Base-by-base conservation (phyloP, 1,139 yeast species). In the Suhomyces wounanorum region DNA sequence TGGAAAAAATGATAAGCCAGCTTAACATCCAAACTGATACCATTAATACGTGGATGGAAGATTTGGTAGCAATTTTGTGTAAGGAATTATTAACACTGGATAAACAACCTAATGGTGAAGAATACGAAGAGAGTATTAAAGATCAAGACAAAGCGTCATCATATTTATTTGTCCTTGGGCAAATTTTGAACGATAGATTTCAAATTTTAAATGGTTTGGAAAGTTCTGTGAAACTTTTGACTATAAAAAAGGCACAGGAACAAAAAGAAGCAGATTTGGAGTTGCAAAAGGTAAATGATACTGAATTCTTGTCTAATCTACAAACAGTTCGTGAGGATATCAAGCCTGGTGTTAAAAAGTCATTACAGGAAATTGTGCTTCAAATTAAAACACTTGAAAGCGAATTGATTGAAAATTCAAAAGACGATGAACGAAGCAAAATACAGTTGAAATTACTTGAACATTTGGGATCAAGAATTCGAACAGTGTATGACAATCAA, bases 121-220 rank as follows among this genome's bases (percentile, higher is more conserved):
- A 91, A 59, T 94, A 91, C 64, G 84, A 82, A 25, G 79, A 79
- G 14, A 84, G 95, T 0, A 73, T 92, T 46, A 81, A 82, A 40
- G 85, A 81, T 44, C 98, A 92, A 65, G 95, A 87, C 52, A 75
- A 78, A 52, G 85, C 85, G 0, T 84, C 84, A 42, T 77, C 83
- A 0, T 81, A 85, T 53, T 72, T 91, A 48, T 87, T 84, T 52
- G 81, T 84, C 9, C 57, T 91, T 3, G 84, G 84, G 45, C 72
- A 75, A 47, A 65, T 81, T 7, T 61, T 89, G 35, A 69, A 70
- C 10, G 96, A 89, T 62, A 69, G 97, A 49, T 55, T 64, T 11
- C 69, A 65, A 37, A 64, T 59, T 7, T 60, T 72, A 13, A 59
- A 62, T 33, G 73, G 79, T 5, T 55, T 55, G 16, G 69, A 66